Percentiles rank a stretch among this genome's conserved stretches.
Conservation (phyloP, 2,329 filamentous ascomycete genomes). For the Niveomyces coronatus region DNA sequence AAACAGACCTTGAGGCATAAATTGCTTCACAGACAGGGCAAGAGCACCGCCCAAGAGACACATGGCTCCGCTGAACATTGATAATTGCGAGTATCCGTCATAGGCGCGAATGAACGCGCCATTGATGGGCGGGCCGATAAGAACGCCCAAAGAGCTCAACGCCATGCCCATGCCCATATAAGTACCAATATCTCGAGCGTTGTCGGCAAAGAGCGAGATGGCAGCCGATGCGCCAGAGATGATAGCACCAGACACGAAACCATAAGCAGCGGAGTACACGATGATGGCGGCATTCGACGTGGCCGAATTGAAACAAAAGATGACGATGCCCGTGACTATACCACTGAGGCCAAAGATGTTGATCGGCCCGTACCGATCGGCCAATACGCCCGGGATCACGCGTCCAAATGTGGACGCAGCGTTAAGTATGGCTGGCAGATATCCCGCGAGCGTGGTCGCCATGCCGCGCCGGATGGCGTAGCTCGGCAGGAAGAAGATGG, state of each 20-base stretch:
- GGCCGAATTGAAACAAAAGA: slow-evolving; percentile 5
- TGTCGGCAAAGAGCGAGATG: slow-evolving; percentile 42
- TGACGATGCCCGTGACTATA: slow-evolving; percentile 4
- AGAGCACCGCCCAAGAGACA: slow-evolving; percentile 12
- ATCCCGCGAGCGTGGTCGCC: slow-evolving; percentile 36
- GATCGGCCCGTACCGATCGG: slow-evolving; percentile 69
- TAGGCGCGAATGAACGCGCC: slow-evolving; percentile 28
- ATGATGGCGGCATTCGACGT: slow-evolving; percentile 18
- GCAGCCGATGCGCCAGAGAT: slow-evolving; percentile 34
- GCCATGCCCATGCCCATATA: slow-evolving; percentile 42
- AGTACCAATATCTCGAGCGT: slow-evolving; percentile 44
- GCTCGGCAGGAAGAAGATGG: slow-evolving; percentile 65
- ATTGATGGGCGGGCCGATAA: slow-evolving; percentile 30
- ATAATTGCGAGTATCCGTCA: slow-evolving; percentile 17
- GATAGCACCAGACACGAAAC: slow-evolving; percentile 26
- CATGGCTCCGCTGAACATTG: slow-evolving; percentile 14
- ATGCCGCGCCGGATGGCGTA: slow-evolving; percentile 44
- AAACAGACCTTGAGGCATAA: slow-evolving; percentile 13
- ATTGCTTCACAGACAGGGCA: slow-evolving; percentile 11
- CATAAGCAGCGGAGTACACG: slow-evolving; percentile 21
- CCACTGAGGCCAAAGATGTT: slow-evolving; percentile 60
- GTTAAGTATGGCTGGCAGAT: slow-evolving; percentile 72
- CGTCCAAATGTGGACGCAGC: slow-evolving; percentile 68
- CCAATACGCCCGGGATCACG: slow-evolving; percentile 63
- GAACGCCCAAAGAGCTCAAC: slow-evolving; percentile 29